Conservation (phyloP, 1,284 basidiomycete species). For the Boletus semigastroideus region DNA sequence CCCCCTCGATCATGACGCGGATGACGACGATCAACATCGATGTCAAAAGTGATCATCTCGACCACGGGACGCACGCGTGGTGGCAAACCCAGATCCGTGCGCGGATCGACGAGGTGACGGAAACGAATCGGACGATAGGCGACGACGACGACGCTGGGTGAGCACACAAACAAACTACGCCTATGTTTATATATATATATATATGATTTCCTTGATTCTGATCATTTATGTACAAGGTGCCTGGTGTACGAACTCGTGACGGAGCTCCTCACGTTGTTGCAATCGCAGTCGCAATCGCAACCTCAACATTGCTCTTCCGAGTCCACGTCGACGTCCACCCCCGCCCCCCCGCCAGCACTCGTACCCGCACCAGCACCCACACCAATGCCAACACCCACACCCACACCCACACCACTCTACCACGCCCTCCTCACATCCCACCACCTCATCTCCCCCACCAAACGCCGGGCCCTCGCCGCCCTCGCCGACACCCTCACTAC, state of each 20-base stretch:
- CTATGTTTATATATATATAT: no score
- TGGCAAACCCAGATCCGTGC: no score
- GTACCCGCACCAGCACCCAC: background rate
- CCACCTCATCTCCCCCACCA: slow-evolving; percentile 4
- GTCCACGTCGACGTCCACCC: background rate
- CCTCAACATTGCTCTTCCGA: background rate
- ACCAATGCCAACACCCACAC: background rate
- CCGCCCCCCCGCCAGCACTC: no score
- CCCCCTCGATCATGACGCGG: no score
- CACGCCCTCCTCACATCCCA: slow-evolving; percentile 4
- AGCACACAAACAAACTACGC: no score
- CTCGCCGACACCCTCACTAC: background rate
- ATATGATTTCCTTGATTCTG: no score
- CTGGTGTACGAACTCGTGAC: background rate
- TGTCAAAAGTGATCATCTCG: no score
- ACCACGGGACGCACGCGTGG: no score
- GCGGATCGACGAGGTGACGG: no score
- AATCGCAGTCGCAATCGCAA: background rate
- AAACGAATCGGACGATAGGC: no score
- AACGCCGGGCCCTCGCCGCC: background rate
- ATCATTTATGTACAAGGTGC: background rate
- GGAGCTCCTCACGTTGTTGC: background rate
- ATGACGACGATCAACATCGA: no score
- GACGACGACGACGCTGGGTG: no score
- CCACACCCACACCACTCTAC: background rate